Conservation (phyloP, 148 eudicot species). For the Rheum nobile region DNA sequence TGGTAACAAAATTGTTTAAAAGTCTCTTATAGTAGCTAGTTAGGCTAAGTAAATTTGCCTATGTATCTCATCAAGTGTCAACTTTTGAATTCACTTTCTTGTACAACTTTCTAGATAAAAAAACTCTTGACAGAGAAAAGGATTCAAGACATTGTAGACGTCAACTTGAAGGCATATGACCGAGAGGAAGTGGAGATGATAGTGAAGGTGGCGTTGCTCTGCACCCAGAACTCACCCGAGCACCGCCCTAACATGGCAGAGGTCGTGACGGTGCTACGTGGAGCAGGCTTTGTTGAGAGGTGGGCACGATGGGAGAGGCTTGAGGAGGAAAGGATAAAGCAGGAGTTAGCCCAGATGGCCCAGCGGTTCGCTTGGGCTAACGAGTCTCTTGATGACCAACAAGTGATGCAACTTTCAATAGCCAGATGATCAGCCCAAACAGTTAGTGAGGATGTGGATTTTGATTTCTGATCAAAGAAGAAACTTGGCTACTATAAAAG, state of each 20-base stretch:
- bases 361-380: conserved; percentile 67
- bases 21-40: too few species aligned
- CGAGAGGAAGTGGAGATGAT: conserved; percentile 61
- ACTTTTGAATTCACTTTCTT: neutral
- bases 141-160: conserved; percentile 62
- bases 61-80: too few species aligned
- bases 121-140: conserved; percentile 62
- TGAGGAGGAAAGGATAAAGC: conserved; percentile 46
- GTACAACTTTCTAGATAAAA: conserved; percentile 37
- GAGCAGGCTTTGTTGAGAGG: conserved; percentile 65
- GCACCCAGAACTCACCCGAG: conserved; percentile 78
- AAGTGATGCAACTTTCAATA: conserved; percentile 77
- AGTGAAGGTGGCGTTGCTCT: conserved; percentile 73
- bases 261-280: conserved; percentile 67
- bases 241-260: conserved; percentile 86
- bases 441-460: neutral
- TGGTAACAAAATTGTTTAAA: too few species aligned
- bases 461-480: neutral
- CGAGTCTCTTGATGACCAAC: conserved; percentile 66
- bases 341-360: conserved; percentile 42
- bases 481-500: too few species aligned
- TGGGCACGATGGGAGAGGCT: conserved; percentile 88
- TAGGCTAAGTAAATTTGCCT: too few species aligned
- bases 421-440: conserved; percentile 45
- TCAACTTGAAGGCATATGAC: conserved; percentile 45